phyloP scores from a whole-genome alignment of 73 alveolate genomes.

The Blepharisma japonicum region DNA sequence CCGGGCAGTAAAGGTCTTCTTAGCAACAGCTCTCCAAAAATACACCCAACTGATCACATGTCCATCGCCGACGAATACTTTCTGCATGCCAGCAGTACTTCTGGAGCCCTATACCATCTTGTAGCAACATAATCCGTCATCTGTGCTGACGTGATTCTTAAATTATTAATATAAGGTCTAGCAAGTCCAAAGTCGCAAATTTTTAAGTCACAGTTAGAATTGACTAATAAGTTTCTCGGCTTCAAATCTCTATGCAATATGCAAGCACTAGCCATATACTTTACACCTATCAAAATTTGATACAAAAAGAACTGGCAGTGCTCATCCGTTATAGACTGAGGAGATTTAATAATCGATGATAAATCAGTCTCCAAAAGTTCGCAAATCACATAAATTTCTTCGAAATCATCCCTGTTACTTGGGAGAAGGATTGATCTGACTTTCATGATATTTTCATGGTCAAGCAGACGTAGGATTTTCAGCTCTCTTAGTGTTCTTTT shows the following conservation, averaged over 20 bases:
- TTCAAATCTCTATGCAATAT: constrained; percentile 89
- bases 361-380: constrained; percentile 98
- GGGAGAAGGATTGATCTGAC: constrained; percentile 61
- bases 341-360: constrained; percentile 85
- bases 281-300: constrained; percentile 86
- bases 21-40: constrained; percentile 84
- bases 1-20: constrained; percentile 91
- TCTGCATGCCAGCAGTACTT: constrained; percentile 58
- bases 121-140: constrained; percentile 82
- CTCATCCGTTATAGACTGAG: constrained; percentile 86
- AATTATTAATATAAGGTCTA: constrained; percentile 60
- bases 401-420: constrained; percentile 49
- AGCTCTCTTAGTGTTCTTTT: constrained; percentile 80
- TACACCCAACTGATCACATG: constrained; percentile 95
- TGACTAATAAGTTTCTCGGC: constrained; percentile 87
- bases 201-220: constrained; percentile 87
- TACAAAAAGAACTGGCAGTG: constrained; percentile 94
- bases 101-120: constrained; percentile 92
- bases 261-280: constrained; percentile 87
- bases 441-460: constrained; percentile 70
- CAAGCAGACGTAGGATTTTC: constrained; percentile 58
- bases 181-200: constrained; percentile 94
- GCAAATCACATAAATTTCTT: constrained; percentile 84
- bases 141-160: constrained; percentile 50
- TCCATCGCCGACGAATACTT: constrained; percentile 60